Evolutionary conservation across 129 eudicot genomes (phyloP).

Genomic region (Oenanthe sinensis): DNA sequence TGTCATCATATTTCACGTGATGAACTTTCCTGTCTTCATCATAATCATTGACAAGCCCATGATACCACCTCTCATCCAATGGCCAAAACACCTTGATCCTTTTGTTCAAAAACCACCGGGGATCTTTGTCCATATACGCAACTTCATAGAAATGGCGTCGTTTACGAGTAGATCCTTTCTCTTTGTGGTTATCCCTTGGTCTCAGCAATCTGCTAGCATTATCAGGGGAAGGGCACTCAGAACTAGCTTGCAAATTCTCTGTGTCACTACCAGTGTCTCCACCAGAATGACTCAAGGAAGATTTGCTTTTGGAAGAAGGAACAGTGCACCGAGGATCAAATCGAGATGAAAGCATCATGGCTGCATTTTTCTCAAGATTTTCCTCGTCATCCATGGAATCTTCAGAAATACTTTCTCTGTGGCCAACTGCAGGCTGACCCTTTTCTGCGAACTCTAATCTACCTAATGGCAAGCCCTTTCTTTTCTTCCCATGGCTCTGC

Average conservation of each 20-base stretch:
- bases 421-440: constrained; percentile 31
- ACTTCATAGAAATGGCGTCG: constrained; percentile 85
- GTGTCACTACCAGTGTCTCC: constrained; percentile 21
- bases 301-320: constrained; percentile 33
- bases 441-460: constrained; percentile 24
- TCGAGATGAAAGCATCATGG: constrained; percentile 95
- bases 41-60: constrained; percentile 70
- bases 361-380: constrained; percentile 90
- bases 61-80: constrained; percentile 86
- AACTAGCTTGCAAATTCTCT: constrained; percentile 19
- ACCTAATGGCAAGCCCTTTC: constrained; percentile 19
- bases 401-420: constrained; percentile 17
- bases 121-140: constrained; percentile 46
- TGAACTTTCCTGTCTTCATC: constrained; percentile 62
- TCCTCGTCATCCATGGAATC: constrained; percentile 50
- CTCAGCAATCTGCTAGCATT: constrained; percentile 52
- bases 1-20: constrained; percentile 85
- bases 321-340: constrained; percentile 93
- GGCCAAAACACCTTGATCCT: constrained; percentile 96
- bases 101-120: constrained; percentile 64
- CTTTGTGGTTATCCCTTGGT: constrained; percentile 59
- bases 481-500: constrained; percentile 7
- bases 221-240: constrained; percentile 43
- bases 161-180: constrained; percentile 48
- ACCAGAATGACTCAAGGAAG: constrained; percentile 27